phyloP scores from a whole-genome alignment of 306 rosid genomes.

The Geum urbanum region DNA sequence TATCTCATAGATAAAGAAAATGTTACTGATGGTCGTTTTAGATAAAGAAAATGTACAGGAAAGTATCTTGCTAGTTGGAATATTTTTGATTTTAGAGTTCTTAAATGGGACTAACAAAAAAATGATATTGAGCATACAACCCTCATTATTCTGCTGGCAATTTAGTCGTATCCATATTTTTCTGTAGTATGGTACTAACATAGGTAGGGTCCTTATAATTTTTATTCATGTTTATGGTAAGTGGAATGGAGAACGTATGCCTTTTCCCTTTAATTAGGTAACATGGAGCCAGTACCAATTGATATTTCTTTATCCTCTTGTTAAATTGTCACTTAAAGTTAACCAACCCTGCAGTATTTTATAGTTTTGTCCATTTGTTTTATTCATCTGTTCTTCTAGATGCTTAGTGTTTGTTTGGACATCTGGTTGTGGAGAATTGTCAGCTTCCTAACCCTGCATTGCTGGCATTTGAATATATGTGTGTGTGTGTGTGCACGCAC shows the following conservation, averaged over 20 bases:
- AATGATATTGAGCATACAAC: neutral
- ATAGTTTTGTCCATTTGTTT: neutral
- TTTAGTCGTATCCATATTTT: neutral
- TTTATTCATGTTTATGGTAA: neutral
- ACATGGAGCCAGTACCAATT: constrained; percentile 8
- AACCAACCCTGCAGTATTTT: neutral
- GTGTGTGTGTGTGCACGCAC: too few species aligned
- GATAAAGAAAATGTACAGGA: neutral
- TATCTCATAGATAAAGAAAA: neutral
- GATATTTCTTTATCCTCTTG: neutral
- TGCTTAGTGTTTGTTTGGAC: constrained; percentile 20
- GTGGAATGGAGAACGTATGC: neutral
- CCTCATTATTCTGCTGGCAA: neutral
- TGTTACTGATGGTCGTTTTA: neutral
- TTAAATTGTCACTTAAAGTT: neutral
- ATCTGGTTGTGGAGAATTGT: neutral
- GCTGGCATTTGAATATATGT: constrained; percentile 6
- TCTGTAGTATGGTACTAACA: neutral
- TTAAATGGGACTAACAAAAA: neutral
- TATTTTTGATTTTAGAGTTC: neutral
- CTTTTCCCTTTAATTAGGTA: neutral
- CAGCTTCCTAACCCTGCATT: neutral
- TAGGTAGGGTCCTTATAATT: neutral
- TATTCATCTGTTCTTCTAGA: constrained; percentile 1
- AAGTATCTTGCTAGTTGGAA: neutral